Percentiles rank a stretch among this genome's conserved stretches.
phyloP scores from a whole-genome alignment of 2,329 filamentous ascomycete species.

The Colletotrichum falcatum region DNA sequence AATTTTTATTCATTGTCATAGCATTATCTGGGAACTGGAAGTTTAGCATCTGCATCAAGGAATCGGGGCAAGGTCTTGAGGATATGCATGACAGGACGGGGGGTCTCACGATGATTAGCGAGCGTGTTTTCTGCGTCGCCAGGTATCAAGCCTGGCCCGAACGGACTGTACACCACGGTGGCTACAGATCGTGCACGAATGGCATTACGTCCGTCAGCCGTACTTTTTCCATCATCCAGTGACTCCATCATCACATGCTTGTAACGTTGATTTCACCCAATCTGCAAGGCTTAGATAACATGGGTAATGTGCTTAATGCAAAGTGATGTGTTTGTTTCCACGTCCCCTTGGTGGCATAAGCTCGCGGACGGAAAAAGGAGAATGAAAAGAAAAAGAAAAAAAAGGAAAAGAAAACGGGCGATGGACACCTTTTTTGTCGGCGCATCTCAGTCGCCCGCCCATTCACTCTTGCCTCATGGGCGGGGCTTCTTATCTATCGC shows the following conservation, averaged over 20 bases:
- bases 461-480: neutral
- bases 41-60: conserved; percentile 34
- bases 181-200: conserved; percentile 19
- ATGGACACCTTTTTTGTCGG: neutral
- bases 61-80: conserved; percentile 7
- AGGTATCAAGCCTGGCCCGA: neutral
- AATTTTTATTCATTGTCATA: conserved; percentile 22
- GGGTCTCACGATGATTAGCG: conserved; percentile 1
- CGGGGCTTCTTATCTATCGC: neutral
- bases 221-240: neutral
- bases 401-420: too few species aligned
- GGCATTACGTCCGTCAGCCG: conserved; percentile 9
- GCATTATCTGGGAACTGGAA: conserved; percentile 22
- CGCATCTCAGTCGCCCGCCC: too few species aligned
- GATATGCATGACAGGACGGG: conserved; percentile 19
- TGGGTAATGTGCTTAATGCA: neutral
- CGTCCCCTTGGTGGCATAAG: too few species aligned
- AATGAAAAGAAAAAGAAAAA: too few species aligned
- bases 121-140: conserved; percentile 1
- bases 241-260: neutral
- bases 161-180: conserved; percentile 31
- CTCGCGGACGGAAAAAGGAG: too few species aligned
- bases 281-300: neutral
- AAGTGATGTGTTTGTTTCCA: neutral
- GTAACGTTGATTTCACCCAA: neutral